Percentiles rank a stretch among this genome's conserved stretches.
These are phyloP conservation scores for Aotearoamyces nothofagi DNA, from an alignment of 2,329 filamentous ascomycete species.

Conservation along the genomic window DNA sequence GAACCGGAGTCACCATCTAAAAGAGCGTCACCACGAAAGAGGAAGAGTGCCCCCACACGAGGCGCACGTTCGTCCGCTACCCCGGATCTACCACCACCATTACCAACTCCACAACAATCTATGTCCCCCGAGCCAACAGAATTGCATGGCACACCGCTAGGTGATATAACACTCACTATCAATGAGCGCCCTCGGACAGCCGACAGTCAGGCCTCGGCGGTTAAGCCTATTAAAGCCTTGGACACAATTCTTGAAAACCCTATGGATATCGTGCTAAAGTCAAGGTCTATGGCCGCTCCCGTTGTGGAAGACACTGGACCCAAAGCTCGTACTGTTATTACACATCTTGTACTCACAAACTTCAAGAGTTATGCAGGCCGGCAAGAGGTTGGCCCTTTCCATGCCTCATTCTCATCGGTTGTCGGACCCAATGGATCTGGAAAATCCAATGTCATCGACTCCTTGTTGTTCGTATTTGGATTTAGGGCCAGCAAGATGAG, in stretches of 20 bases:
- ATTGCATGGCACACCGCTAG: conserved; percentile 41
- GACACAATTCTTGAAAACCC: conserved; percentile 72
- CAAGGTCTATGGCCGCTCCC: conserved; percentile 52
- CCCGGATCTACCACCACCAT: conserved; percentile 18
- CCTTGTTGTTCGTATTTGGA: conserved; percentile 94
- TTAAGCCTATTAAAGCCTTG: conserved; percentile 62
- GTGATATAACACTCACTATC: conserved; percentile 57
- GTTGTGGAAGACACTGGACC: conserved; percentile 62
- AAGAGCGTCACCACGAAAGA: conserved; percentile 46
- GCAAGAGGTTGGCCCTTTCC: conserved; percentile 92
- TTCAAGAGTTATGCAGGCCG: conserved; percentile 98
- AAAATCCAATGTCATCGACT: conserved; percentile 98
- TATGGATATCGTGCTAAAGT: conserved; percentile 87
- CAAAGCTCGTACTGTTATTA: conserved; percentile 82
- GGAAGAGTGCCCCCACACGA: conserved; percentile 39
- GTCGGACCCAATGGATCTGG: conserved; percentile 96
- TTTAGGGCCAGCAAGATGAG: conserved; percentile 99
- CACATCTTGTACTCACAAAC: conserved; percentile 81
- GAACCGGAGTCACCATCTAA: conserved; percentile 38
- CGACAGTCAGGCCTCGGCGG: conserved; percentile 31
- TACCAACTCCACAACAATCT: conserved; percentile 37
- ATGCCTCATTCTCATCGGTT: conserved; percentile 92
- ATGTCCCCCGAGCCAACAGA: conserved; percentile 39
- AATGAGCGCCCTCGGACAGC: conserved; percentile 42
- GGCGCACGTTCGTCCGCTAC: conserved; percentile 16